Evolutionary conservation across 208 protist genomes (phyloP), one percentile per base, ranked within the genome.

Genomic region (Acanthamoeba culbertsoni): DNA sequence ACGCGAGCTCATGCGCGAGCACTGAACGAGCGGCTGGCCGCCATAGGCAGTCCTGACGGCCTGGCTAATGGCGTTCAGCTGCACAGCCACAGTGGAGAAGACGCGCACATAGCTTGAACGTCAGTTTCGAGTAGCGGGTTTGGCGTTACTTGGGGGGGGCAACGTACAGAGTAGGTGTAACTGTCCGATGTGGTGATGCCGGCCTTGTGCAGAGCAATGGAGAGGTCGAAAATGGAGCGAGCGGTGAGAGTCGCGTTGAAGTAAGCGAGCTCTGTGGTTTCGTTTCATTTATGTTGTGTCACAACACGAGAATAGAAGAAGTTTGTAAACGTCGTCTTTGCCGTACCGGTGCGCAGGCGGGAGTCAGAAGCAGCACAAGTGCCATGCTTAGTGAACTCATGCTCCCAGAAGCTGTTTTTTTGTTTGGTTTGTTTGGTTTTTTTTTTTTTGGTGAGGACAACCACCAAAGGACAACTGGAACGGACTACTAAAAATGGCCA

Each of bases 351-450:
- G 12, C 20, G 20, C 33, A 93, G 57, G 5, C 12, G 20, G n/a
- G 88, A 63, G 57, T 59, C 63, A 16, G 43, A 62, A 14, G 31
- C 4, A 82, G 88, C 88, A 37, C 88, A 93, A 31, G 88, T 93
- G 62, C 88, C 88, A 42, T 93, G 88, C 88, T 93, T 93, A 2
- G 75, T 45, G 33, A 42, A 93, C 42, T 93, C 88, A 48, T 93
- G 88, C 46, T 55, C 88, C 88, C 88, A 93, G 68, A 93, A 93
- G 88, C 62, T 86, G 77, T 33, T 14, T 59, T 59, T n/a, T n/a
- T n/a, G n/a, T n/a, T n/a, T n/a, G n/a, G n/a, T n/a, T n/a, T n/a
- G n/a, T n/a, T n/a, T n/a, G n/a, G n/a, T n/a, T n/a, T n/a, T n/a
- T n/a, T n/a, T n/a, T n/a, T n/a, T n/a, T n/a, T n/a, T n/a, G n/a